These are phyloP conservation scores for Pseudogymnoascus sp. DNA, from an alignment of 2,329 filamentous ascomycete genomes.

Conservation along the genomic window DNA sequence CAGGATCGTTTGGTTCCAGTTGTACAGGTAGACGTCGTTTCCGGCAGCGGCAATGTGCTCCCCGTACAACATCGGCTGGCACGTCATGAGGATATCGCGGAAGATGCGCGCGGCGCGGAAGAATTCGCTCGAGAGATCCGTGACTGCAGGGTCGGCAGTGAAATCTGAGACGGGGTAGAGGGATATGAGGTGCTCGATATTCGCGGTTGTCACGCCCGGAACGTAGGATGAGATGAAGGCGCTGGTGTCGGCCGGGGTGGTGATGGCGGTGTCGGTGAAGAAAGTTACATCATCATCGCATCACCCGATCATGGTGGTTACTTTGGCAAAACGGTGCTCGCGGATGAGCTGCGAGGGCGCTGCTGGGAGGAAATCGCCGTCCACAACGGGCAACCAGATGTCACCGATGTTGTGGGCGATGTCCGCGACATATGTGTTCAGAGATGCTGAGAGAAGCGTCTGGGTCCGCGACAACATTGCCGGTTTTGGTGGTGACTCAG, in stretches of 20 bases:
- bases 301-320: constrained; percentile 15
- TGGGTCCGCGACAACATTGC: constrained; percentile 52
- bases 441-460: constrained; percentile 35
- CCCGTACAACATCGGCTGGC: constrained; percentile 35
- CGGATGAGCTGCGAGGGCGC: constrained; percentile 11
- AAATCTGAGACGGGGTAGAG: constrained; percentile 45
- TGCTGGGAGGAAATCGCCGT: constrained; percentile 13
- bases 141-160: constrained; percentile 24
- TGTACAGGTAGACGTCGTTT: constrained; percentile 39
- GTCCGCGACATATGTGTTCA: constrained; percentile 33
- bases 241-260: constrained; percentile 30
- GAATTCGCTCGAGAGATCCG: constrained; percentile 38
- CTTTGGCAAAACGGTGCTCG: constrained; percentile 9
- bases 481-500: constrained; percentile 49
- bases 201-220: constrained; percentile 28
- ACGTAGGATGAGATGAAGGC: neutral
- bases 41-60: constrained; percentile 32
- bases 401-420: constrained; percentile 41
- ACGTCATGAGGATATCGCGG: constrained; percentile 43
- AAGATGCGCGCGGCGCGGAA: constrained; percentile 41
- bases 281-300: constrained; percentile 11
- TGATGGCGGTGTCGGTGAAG: neutral
- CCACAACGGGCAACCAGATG: constrained; percentile 33
- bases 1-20: constrained; percentile 47
- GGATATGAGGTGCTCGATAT: constrained; percentile 34